A percentile compares a stretch with the other conserved stretches of the same genome.
phyloP scores from a whole-genome alignment of 139 green algal species.

The Auxenochlorella pyrenoidosa region DNA sequence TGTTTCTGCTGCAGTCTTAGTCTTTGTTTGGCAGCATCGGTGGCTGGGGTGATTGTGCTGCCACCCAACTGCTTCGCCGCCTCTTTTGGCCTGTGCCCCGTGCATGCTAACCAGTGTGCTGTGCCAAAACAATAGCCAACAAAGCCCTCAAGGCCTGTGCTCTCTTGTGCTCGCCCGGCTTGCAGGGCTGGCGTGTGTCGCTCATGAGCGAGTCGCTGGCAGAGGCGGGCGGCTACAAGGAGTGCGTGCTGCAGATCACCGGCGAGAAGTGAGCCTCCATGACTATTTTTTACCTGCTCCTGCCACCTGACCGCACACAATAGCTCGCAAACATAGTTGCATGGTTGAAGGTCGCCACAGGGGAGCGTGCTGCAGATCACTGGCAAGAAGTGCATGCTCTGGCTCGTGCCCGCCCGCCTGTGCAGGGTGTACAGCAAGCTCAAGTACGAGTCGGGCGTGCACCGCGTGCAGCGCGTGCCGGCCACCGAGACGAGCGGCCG shows the following conservation, averaged over 20 bases:
- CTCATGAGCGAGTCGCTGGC: conserved; percentile 72
- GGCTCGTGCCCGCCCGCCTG: background rate
- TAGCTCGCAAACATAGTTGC: background rate
- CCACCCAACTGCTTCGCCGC: background rate
- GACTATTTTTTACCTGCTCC: background rate
- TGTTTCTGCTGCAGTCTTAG: background rate
- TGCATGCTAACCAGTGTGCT: background rate
- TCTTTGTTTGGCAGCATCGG: too few species aligned
- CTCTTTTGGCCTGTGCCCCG: background rate
- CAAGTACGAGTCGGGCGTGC: conserved; percentile 98
- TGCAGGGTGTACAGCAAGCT: conserved; percentile 88
- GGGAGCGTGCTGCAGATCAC: too few species aligned
- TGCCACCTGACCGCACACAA: background rate
- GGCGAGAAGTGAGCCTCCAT: conserved; percentile 28
- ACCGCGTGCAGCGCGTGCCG: conserved; percentile 97
- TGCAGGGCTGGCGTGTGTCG: conserved; percentile 79
- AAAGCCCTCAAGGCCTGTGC: too few species aligned
- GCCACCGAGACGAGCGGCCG: conserved; percentile 93
- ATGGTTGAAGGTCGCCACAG: too few species aligned
- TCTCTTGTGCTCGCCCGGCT: too few species aligned
- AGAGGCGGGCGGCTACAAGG: conserved; percentile 91
- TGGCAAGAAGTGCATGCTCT: too few species aligned
- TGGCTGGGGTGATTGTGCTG: too few species aligned
- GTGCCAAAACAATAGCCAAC: too few species aligned
- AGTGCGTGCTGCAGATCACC: conserved; percentile 75